Percentiles rank a stretch among this genome's conserved stretches.
phyloP scores from a whole-genome alignment of 345 rosid species.

The Brassica cretica region DNA sequence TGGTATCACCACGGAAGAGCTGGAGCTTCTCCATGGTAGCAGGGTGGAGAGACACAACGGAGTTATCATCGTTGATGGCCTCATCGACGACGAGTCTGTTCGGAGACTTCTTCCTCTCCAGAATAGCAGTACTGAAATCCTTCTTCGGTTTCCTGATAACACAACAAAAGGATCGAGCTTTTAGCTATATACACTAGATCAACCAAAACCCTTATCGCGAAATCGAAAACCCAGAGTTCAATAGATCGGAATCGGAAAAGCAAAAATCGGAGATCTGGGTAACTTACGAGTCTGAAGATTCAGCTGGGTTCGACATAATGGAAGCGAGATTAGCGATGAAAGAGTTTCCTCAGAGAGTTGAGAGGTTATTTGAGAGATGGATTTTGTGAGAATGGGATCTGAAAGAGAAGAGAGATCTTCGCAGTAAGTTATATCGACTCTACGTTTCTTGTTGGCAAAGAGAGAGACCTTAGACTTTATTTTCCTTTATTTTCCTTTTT shows the following conservation, averaged over 20 bases:
- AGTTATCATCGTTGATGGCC: conserved; percentile 86
- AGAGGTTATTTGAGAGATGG: conserved; percentile 16
- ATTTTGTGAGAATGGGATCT: conserved; percentile 37
- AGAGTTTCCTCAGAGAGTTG: conserved; percentile 1
- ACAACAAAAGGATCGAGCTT: background rate
- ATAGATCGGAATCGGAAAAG: background rate
- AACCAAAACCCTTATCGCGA: conserved; percentile 23
- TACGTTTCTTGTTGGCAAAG: conserved; percentile 60
- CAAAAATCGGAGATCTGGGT: conserved; percentile 47
- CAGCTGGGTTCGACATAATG: conserved; percentile 73
- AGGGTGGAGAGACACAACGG: conserved; percentile 85
- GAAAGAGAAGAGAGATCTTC: conserved; percentile 14
- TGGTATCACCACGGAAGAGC: conserved; percentile 95
- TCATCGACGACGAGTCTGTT: conserved; percentile 93
- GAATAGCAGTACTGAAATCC: conserved; percentile 90
- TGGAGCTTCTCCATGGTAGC: conserved; percentile 99
- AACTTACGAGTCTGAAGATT: conserved; percentile 88
- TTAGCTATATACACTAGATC: conserved; percentile 1
- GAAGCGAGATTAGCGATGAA: conserved; percentile 8
- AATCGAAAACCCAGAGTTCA: background rate
- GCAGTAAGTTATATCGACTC: conserved; percentile 26
- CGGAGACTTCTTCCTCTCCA: conserved; percentile 90
- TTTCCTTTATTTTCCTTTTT: background rate
- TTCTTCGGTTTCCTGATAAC: conserved; percentile 68
- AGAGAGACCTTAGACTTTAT: conserved; percentile 19